These are phyloP conservation scores for Symbiodinium pilosum DNA, from an alignment of 73 alveolate species.

Conservation along the genomic window DNA sequence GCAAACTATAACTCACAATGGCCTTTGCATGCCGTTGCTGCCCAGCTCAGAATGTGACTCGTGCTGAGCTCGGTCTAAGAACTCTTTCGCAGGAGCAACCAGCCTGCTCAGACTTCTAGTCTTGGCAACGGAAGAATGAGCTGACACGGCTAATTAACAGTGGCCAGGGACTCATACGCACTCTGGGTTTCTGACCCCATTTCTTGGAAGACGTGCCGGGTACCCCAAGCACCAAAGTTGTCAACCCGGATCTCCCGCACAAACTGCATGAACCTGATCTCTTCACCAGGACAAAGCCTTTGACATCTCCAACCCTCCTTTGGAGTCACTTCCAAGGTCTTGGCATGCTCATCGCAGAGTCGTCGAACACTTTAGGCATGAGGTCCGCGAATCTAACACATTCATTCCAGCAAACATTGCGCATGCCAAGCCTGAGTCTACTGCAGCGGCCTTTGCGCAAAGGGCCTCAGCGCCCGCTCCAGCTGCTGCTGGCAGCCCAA, in stretches of 20 bases:
- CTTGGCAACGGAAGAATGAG: no score
- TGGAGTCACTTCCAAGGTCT: background rate
- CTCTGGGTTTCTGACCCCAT: conserved; percentile 12
- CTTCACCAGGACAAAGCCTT: no score
- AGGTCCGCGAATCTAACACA: conserved; percentile 40
- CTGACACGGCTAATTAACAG: no score
- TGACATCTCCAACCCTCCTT: background rate
- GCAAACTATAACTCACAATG: no score
- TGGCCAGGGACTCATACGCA: no score
- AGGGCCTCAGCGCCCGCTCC: conserved; percentile 61
- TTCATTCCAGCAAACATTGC: no score
- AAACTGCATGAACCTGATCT: conserved; percentile 13
- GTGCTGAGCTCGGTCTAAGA: background rate
- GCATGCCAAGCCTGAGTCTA: no score
- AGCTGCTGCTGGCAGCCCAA: conserved; percentile 45
- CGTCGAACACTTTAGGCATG: background rate
- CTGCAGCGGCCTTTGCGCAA: conserved; percentile 31
- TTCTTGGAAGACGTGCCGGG: conserved; percentile 53
- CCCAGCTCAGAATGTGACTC: background rate
- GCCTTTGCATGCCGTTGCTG: no score
- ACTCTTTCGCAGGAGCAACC: background rate
- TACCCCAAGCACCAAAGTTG: conserved; percentile 81
- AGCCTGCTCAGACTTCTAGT: background rate
- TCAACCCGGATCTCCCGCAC: conserved; percentile 62
- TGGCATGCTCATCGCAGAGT: background rate